Evolutionary conservation across 805 yeast species (phyloP).

Genomic region (Millerozyma acaciae): DNA sequence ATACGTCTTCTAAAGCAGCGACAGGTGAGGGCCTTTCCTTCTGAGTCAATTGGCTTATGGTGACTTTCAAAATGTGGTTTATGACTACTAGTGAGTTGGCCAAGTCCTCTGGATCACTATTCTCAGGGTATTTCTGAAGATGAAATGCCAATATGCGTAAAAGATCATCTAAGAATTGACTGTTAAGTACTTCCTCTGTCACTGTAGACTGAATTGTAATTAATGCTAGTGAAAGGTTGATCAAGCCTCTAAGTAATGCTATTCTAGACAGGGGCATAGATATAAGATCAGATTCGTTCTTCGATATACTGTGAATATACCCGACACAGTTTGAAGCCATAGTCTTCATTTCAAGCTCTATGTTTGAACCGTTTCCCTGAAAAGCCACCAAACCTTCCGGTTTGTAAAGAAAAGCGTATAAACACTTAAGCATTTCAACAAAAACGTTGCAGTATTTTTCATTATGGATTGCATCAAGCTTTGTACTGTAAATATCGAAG

Average conservation of each 20-base stretch:
- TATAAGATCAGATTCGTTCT: too few relatives aligned
- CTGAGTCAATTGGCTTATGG: too few relatives aligned
- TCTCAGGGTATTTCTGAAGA: not conserved
- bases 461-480: not conserved
- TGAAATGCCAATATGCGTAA: not conserved
- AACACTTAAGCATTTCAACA: conserved; percentile 21
- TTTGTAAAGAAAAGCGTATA: conserved; percentile 23
- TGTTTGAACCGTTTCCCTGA: too few relatives aligned
- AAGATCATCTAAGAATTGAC: conserved; percentile 12
- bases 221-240: too few relatives aligned
- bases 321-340: too few relatives aligned
- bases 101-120: conserved; percentile 9
- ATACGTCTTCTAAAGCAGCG: not conserved
- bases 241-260: too few relatives aligned
- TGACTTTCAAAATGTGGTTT: conserved; percentile 7
- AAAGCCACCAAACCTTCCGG: too few relatives aligned
- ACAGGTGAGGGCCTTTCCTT: conserved; percentile 4
- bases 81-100: conserved; percentile 9
- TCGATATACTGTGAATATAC: too few relatives aligned
- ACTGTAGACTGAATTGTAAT: too few relatives aligned
- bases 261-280: too few relatives aligned
- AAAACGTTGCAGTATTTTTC: conserved; percentile 8
- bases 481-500: conserved; percentile 11
- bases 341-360: too few relatives aligned
- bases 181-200: conserved; percentile 25